Evolutionary conservation across 2,329 filamentous ascomycete genomes (phyloP), one percentile per base, ranked within the genome.

Genomic region (Pseudomassariella vexata): DNA sequence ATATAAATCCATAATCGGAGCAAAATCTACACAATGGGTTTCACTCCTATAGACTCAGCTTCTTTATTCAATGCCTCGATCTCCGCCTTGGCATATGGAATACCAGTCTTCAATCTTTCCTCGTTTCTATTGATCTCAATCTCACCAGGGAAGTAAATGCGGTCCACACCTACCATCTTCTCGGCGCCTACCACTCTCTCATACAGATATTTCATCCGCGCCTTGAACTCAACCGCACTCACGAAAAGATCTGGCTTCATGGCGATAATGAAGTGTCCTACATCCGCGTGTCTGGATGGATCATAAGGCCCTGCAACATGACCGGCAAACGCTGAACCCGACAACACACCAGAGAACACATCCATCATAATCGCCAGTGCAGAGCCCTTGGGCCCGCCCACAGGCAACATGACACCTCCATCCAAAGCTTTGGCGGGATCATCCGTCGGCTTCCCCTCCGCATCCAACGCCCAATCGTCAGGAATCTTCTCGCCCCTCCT

Each of bases 321-420:
- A 0, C 85, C 85, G 0, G 83, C 86, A 56, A 86, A 92, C 0
- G 84, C 84, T 19, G 79, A 81, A 45, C 52, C 52, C 0, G 82
- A 86, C 0, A 92, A 48, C 0, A 85, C 80, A 0, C 85, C 85
- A 0, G 83, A 88, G 50, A 92, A 90, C 3, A 94, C 82, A 50
- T 92, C 85, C 86, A 92, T 92, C 82, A 88, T 90, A 34, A 92
- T 75, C 1, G 82, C 65, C 24, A 92, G 55, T 0, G 73, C 86
- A 3, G 80, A 85, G 0, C 86, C 86, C 55, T 92, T 92, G 0
- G 85, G 84, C 0, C 86, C 85, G 3, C 85, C 85, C 82, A 92
- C 88, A 0, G 85, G 85, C 14, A 90, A 60, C 85, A 92, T 90
- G 4, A 89, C 82, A 1, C 85, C 85, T 20, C 76, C 73, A 8